phyloP scores from a whole-genome alignment of 148 eudicot genomes.

The Rhododendron griersonianum region DNA sequence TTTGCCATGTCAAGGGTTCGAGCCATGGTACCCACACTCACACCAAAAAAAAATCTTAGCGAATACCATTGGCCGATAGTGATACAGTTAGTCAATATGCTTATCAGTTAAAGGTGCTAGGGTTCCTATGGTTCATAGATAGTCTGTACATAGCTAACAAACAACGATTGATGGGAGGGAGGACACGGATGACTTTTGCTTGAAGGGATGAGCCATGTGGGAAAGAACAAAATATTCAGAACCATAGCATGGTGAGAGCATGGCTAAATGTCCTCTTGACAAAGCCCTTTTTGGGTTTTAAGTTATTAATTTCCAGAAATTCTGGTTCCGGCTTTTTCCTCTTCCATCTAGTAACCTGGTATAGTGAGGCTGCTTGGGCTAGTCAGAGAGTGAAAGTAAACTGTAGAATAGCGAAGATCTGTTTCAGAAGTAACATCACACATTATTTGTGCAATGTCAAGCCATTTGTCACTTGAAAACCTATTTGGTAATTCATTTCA shows the following conservation, averaged over 20 bases:
- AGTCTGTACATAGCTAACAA: background rate
- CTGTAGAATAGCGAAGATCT: background rate
- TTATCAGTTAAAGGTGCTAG: background rate
- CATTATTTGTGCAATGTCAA: background rate
- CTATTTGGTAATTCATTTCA: background rate
- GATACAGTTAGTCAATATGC: background rate
- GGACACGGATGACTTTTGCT: background rate
- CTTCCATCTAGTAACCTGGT: background rate
- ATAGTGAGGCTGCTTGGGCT: background rate
- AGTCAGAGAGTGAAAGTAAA: background rate
- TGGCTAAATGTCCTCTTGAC: background rate
- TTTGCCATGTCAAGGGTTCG: no score
- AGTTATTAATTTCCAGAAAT: background rate
- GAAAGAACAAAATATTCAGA: background rate
- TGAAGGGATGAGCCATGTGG: background rate
- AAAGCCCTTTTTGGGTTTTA: background rate
- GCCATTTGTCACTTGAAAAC: background rate
- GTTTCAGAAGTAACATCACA: background rate
- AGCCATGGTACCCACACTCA: no score
- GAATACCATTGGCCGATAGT: background rate
- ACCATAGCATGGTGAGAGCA: background rate
- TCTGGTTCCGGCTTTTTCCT: background rate
- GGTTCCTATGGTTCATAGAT: background rate
- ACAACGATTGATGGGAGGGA: background rate
- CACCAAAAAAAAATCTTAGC: background rate